A percentile compares a stretch with the other conserved stretches of the same genome.
Evolutionary conservation across 441 rosid species (phyloP).

Genomic region (Hura crepitans): DNA sequence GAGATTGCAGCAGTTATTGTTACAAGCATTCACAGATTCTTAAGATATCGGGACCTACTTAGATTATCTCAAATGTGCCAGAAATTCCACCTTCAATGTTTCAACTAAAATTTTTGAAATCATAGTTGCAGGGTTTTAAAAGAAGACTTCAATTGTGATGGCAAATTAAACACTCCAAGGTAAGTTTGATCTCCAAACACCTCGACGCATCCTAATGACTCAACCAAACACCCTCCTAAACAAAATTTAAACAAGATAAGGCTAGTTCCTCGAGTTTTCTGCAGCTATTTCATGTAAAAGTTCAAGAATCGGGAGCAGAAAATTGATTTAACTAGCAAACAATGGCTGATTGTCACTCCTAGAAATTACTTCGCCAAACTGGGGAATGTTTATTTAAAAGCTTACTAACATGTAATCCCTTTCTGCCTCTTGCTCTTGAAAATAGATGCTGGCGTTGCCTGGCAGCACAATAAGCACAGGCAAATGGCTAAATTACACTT

Average conservation of each 20-base stretch:
- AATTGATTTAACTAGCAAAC: constrained; percentile 4
- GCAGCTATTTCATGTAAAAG: not conserved
- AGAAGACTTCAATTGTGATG: not conserved
- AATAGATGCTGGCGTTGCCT: not conserved
- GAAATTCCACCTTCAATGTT: not conserved
- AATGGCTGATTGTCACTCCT: not conserved
- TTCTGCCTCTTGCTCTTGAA: not conserved
- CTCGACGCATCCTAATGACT: not conserved
- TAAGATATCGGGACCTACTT: not conserved
- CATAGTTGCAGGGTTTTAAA: not conserved
- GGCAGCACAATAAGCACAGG: not conserved
- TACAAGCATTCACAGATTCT: not conserved
- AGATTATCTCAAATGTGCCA: not conserved
- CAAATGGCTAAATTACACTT: constrained; percentile 1
- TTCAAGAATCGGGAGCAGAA: not conserved
- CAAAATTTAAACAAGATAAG: not conserved
- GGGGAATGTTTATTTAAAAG: constrained; percentile 2
- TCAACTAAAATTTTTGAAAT: not conserved
- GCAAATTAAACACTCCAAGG: constrained; percentile 1
- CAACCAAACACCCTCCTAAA: not conserved
- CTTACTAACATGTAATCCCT: not conserved
- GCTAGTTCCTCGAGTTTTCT: not conserved
- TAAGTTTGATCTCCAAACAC: not conserved
- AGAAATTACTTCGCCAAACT: not conserved
- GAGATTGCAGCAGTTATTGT: not conserved